A percentile compares a stretch with the other conserved stretches of the same genome.
These are phyloP conservation scores for Trypanosoma rangeli DNA, from an alignment of 208 protist genomes.

Conservation along the genomic window DNA sequence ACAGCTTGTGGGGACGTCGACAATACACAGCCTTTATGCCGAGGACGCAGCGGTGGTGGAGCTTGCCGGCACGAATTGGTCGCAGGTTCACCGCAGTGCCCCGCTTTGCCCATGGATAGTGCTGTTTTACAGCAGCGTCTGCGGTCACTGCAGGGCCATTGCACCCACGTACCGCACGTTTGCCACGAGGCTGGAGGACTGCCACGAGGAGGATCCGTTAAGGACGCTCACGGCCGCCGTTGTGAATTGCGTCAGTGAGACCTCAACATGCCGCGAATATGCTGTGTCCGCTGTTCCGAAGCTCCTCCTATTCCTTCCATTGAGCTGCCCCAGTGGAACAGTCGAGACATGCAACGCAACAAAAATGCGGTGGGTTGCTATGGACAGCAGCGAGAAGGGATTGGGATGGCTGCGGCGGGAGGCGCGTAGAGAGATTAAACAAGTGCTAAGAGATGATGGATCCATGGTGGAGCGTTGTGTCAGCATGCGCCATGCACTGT, in stretches of 20 bases:
- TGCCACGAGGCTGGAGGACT: conserved; percentile 9
- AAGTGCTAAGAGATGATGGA: background rate
- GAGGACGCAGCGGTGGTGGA: conserved; percentile 30
- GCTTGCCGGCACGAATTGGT: conserved; percentile 9
- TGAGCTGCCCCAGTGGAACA: background rate
- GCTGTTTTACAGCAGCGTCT: conserved; percentile 52
- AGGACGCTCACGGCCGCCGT: conserved; percentile 17
- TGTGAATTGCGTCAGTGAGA: conserved; percentile 50
- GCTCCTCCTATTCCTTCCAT: conserved; percentile 36
- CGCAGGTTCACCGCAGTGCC: conserved; percentile 16
- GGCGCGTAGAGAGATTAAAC: conserved; percentile 9
- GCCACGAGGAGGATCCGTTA: conserved; percentile 18
- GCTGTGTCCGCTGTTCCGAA: conserved; percentile 33
- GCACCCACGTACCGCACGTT: conserved; percentile 34
- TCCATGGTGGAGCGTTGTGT: conserved; percentile 19
- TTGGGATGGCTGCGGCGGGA: background rate
- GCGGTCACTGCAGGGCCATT: conserved; percentile 50
- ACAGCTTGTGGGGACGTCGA: background rate
- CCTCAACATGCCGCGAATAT: conserved; percentile 29
- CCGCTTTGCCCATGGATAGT: conserved; percentile 56
- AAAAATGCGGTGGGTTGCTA: background rate
- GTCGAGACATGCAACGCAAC: background rate
- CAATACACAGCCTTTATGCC: conserved; percentile 21
- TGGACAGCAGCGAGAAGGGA: background rate
- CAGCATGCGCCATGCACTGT: conserved; percentile 18